Evolutionary conservation across 2,329 filamentous ascomycete species (phyloP).

Genomic region (Aphanoascus verrucosus): DNA sequence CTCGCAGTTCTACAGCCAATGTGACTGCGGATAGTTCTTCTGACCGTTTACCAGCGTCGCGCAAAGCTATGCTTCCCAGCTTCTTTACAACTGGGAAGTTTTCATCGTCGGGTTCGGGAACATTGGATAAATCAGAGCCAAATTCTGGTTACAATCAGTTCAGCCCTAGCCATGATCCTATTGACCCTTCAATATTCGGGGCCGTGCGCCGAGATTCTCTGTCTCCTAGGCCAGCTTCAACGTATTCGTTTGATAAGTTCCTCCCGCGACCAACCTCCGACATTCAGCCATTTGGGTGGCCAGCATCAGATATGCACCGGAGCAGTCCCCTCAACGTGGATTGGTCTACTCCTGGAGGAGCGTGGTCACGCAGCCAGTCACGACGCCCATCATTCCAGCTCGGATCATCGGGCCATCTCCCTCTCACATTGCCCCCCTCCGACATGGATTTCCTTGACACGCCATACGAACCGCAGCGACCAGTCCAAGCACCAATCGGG

Average conservation of each 20-base stretch:
- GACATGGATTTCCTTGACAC: slow-evolving; percentile 41
- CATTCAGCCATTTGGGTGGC: slow-evolving; percentile 63
- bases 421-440: slow-evolving; percentile 43
- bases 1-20: slow-evolving; percentile 35
- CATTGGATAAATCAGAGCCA: slow-evolving; percentile 25
- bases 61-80: slow-evolving; percentile 32
- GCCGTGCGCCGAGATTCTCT: slow-evolving; percentile 34
- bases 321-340: slow-evolving; percentile 44
- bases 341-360: slow-evolving; percentile 42
- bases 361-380: slow-evolving; percentile 68
- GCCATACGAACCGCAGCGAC: slow-evolving; percentile 40
- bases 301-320: slow-evolving; percentile 44
- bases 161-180: slow-evolving; percentile 37
- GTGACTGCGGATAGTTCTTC: slow-evolving; percentile 35
- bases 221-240: slow-evolving; percentile 42
- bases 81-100: slow-evolving; percentile 36
- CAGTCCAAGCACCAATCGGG: slow-evolving; percentile 60
- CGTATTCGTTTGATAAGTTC: slow-evolving; percentile 44
- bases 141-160: slow-evolving; percentile 38
- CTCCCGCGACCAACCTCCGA: slow-evolving; percentile 70
- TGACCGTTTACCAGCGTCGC: slow-evolving; percentile 24
- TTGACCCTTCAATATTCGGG: slow-evolving; percentile 37
- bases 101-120: slow-evolving; percentile 26
- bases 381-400: slow-evolving; percentile 69
- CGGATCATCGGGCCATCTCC: slow-evolving; percentile 57